Percentiles rank a stretch among this genome's conserved stretches.
Evolutionary conservation across 1,284 basidiomycete species (phyloP).

Genomic region (Puccinia triticina): DNA sequence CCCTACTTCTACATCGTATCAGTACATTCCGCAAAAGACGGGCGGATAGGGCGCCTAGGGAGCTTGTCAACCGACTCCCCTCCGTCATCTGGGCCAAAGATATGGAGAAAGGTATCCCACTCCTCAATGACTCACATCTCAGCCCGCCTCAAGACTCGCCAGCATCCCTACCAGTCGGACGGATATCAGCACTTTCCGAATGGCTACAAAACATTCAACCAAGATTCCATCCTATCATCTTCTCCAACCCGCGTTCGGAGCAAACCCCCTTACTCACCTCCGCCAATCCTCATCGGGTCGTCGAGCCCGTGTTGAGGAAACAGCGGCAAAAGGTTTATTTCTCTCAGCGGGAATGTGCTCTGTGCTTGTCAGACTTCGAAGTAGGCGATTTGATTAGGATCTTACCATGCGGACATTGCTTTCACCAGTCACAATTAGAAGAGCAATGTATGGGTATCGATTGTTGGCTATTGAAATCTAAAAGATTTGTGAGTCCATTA

Average conservation of each 20-base stretch:
- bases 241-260: constrained; percentile 31
- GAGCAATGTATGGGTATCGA: constrained; percentile 64
- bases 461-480: constrained; percentile 82
- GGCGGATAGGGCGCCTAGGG: constrained; percentile 77
- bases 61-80: constrained; percentile 72
- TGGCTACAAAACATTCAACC: constrained; percentile 18
- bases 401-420: constrained; percentile 85
- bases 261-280: constrained; percentile 13
- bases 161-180: constrained; percentile 42
- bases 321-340: constrained; percentile 49
- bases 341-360: constrained; percentile 72
- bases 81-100: constrained; percentile 77
- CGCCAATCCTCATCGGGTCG: constrained; percentile 3
- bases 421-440: constrained; percentile 72
- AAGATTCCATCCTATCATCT: constrained; percentile 53
- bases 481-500: constrained; percentile 73
- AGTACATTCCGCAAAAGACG: constrained; percentile 74
- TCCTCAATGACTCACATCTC: background rate
- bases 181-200: background rate
- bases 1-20: constrained; percentile 76
- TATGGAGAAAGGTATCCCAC: constrained; percentile 70
- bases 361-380: constrained; percentile 81
- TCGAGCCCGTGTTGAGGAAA: constrained; percentile 25
- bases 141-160: constrained; percentile 55
- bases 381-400: constrained; percentile 84